Evolutionary conservation across 225 moss, liverwort and hornwort species (phyloP).

Genomic region (Marchantia polymorpha): DNA sequence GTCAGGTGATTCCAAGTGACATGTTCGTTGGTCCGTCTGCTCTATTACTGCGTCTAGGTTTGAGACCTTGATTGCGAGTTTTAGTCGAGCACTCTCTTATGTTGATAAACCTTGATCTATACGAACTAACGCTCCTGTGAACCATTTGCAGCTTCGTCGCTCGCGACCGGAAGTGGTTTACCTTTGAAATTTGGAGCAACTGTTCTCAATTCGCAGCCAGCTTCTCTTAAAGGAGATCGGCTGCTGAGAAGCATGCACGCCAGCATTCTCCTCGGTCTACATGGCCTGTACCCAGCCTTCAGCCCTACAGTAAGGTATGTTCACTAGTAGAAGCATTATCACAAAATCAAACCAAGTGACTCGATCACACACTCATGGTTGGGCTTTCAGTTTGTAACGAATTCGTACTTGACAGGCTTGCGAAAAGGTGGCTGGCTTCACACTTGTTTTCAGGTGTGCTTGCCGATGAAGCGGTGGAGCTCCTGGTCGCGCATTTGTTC

Average conservation of each 20-base stretch:
- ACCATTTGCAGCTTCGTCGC: conserved; percentile 15
- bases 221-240: conserved; percentile 42
- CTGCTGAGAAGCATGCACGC: conserved; percentile 72
- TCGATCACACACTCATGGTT: too few relatives aligned
- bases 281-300: conserved; percentile 70
- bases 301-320: conserved; percentile 73
- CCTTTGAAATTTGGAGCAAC: conserved; percentile 39
- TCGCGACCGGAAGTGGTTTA: conserved; percentile 16
- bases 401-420: conserved; percentile 42
- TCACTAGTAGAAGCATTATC: too few relatives aligned
- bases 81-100: too few relatives aligned
- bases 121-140: too few relatives aligned
- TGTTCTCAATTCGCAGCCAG: conserved; percentile 37
- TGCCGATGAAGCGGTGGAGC: conserved; percentile 70
- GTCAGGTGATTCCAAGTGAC: too few relatives aligned
- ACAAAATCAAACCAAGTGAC: too few relatives aligned
- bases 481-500: conserved; percentile 75
- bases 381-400: too few relatives aligned
- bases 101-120: too few relatives aligned
- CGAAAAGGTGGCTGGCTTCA: conserved; percentile 87
- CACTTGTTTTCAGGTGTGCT: conserved; percentile 70
- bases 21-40: too few relatives aligned
- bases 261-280: conserved; percentile 74
- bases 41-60: too few relatives aligned
- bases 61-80: too few relatives aligned